These are phyloP conservation scores for Hyphopichia buzzinii DNA, from an alignment of 1,139 yeast genomes.

Conservation along the genomic window DNA sequence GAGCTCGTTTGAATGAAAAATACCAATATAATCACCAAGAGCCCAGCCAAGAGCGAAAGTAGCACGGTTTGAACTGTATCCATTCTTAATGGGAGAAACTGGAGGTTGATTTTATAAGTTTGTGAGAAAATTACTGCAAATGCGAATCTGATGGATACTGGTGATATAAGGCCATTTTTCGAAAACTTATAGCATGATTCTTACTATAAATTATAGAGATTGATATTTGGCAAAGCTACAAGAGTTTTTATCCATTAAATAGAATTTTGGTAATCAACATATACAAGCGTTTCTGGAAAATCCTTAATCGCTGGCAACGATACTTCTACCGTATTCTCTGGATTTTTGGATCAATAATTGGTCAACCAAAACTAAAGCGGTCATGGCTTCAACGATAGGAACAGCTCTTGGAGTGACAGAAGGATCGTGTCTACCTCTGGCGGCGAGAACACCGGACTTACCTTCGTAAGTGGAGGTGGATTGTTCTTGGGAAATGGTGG, in stretches of 20 bases:
- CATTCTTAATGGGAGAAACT: constrained; percentile 13
- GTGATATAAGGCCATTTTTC: no score
- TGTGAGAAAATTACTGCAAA: not conserved
- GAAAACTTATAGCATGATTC: no score
- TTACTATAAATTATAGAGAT: no score
- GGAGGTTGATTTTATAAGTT: no score
- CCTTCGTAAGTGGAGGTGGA: constrained; percentile 87
- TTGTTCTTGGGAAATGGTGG: constrained; percentile 94
- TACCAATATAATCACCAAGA: constrained; percentile 19
- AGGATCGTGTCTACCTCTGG: constrained; percentile 98
- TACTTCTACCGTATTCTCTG: constrained; percentile 51
- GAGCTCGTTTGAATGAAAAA: constrained; percentile 19
- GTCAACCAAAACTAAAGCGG: constrained; percentile 89
- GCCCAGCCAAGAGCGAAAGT: constrained; percentile 22
- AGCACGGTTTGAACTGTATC: constrained; percentile 23
- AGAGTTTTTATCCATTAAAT: no score
- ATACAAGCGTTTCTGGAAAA: no score
- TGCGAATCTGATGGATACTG: no score
- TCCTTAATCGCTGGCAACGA: no score
- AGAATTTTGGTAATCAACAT: no score
- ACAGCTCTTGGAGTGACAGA: constrained; percentile 98
- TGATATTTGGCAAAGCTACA: no score
- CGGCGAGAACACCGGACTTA: constrained; percentile 79
- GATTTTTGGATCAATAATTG: constrained; percentile 81
- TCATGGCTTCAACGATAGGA: constrained; percentile 97